Evolutionary conservation across 306 rosid species (phyloP).

Genomic region (Lathyrus tuberosus): DNA sequence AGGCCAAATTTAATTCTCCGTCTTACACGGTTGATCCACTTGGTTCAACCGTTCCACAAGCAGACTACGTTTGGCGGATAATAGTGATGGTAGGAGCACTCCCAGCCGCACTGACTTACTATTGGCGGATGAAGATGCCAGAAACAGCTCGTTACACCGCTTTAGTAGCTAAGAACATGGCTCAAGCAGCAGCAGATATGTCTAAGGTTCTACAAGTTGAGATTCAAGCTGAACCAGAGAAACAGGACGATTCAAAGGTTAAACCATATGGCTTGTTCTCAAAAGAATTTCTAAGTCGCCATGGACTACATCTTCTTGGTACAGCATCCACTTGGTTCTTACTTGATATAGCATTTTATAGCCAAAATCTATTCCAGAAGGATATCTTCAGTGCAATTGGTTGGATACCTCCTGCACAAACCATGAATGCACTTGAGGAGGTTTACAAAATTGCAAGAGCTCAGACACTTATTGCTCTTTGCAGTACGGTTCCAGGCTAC

Average conservation of each 20-base stretch:
- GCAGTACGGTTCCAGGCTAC: constrained; percentile 81
- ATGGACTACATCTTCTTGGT: constrained; percentile 74
- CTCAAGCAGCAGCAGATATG: constrained; percentile 73
- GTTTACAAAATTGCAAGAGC: constrained; percentile 70
- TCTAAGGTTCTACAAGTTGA: constrained; percentile 73
- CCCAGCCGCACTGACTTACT: constrained; percentile 73
- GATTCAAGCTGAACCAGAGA: constrained; percentile 51
- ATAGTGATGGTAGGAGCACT: constrained; percentile 75
- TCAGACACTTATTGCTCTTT: constrained; percentile 76
- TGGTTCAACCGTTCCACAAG: constrained; percentile 71
- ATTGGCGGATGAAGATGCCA: constrained; percentile 80
- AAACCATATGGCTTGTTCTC: constrained; percentile 58
- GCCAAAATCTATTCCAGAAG: constrained; percentile 76
- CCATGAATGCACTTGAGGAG: constrained; percentile 77
- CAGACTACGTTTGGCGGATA: constrained; percentile 74
- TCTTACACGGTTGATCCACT: constrained; percentile 48
- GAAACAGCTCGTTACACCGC: constrained; percentile 83
- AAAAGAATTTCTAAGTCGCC: constrained; percentile 56
- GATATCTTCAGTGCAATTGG: constrained; percentile 82
- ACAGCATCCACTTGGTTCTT: constrained; percentile 80
- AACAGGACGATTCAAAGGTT: too few relatives aligned
- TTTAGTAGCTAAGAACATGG: constrained; percentile 64
- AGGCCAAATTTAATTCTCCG: constrained; percentile 52
- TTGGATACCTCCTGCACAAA: constrained; percentile 69
- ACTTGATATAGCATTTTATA: constrained; percentile 77